Conservation (phyloP, 2,329 filamentous ascomycete species). For the Fusarium sp. region DNA sequence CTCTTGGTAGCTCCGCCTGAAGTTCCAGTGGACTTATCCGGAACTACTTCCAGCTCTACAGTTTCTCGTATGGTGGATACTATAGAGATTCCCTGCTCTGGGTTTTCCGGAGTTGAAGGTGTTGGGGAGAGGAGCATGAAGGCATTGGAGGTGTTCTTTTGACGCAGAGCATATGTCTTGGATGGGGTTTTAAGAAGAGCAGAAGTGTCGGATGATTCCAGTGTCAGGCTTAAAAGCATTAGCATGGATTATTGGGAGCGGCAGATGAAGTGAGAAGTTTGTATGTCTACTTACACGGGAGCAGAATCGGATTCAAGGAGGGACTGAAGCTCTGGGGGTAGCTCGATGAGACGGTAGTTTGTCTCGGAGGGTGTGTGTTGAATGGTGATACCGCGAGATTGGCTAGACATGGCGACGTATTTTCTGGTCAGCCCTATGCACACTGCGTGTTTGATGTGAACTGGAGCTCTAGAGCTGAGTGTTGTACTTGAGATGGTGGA, state of each 20-base stretch:
- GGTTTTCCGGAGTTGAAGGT: constrained; percentile 15
- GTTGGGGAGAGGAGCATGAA: constrained; percentile 64
- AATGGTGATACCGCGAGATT: constrained; percentile 62
- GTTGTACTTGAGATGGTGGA: neutral
- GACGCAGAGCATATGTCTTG: constrained; percentile 69
- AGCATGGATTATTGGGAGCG: neutral
- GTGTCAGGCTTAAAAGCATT: constrained; percentile 54
- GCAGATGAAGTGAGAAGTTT: neutral
- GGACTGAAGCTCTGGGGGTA: constrained; percentile 68
- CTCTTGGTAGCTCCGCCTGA: constrained; percentile 37
- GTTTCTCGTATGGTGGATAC: constrained; percentile 72
- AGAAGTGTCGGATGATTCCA: constrained; percentile 60
- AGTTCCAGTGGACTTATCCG: constrained; percentile 45
- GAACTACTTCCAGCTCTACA: constrained; percentile 66
- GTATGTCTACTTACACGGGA: constrained; percentile 59
- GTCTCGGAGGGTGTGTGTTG: constrained; percentile 60
- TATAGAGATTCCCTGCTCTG: constrained; percentile 55
- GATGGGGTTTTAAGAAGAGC: constrained; percentile 65
- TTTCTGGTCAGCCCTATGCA: neutral
- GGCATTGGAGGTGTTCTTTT: constrained; percentile 77
- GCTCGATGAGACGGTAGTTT: constrained; percentile 71
- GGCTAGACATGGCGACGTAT: constrained; percentile 57
- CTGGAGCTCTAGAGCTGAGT: neutral
- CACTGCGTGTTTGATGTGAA: neutral
- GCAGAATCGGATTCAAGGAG: constrained; percentile 66